Evolutionary conservation across 1,139 yeast genomes (phyloP).

Genomic region (Saccharomycopsis hybrid): DNA sequence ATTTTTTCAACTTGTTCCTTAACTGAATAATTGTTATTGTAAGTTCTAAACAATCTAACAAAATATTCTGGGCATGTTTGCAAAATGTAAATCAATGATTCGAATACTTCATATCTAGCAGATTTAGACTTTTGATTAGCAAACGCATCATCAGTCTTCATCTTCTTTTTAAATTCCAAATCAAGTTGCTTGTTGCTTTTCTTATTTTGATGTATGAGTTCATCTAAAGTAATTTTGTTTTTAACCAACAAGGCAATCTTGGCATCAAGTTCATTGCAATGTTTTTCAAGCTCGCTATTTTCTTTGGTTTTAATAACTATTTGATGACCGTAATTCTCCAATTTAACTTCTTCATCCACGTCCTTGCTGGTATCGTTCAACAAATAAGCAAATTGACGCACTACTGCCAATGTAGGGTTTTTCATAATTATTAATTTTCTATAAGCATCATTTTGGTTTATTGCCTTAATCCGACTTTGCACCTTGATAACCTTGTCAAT

Average conservation of each 20-base stretch:
- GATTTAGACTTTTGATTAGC: background rate
- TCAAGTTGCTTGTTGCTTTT: slow-evolving; percentile 10
- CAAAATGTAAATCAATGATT: slow-evolving; percentile 69
- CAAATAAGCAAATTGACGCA: slow-evolving; percentile 70
- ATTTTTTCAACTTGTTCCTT: slow-evolving; percentile 15
- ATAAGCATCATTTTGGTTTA: slow-evolving; percentile 67
- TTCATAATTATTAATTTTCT: slow-evolving; percentile 58
- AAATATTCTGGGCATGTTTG: slow-evolving; percentile 83
- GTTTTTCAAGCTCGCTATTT: slow-evolving; percentile 65
- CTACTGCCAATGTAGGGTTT: slow-evolving; percentile 74
- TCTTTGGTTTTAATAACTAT: slow-evolving; percentile 56
- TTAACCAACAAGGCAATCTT: slow-evolving; percentile 73
- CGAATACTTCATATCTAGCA: slow-evolving; percentile 41
- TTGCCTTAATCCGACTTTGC: slow-evolving; percentile 69
- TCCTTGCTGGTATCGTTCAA: slow-evolving; percentile 71
- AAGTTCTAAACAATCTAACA: slow-evolving; percentile 42
- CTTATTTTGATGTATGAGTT: slow-evolving; percentile 33
- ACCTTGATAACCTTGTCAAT: slow-evolving; percentile 55
- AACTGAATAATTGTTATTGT: slow-evolving; percentile 23
- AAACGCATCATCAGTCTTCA: background rate
- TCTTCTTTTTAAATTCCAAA: slow-evolving; percentile 10
- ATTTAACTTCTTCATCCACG: slow-evolving; percentile 66
- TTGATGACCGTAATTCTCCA: slow-evolving; percentile 62
- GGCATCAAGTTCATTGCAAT: slow-evolving; percentile 73
- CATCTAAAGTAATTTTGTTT: slow-evolving; percentile 75